Base-by-base conservation (phyloP, 345 rosid species). In the Aurinia saxatilis region DNA sequence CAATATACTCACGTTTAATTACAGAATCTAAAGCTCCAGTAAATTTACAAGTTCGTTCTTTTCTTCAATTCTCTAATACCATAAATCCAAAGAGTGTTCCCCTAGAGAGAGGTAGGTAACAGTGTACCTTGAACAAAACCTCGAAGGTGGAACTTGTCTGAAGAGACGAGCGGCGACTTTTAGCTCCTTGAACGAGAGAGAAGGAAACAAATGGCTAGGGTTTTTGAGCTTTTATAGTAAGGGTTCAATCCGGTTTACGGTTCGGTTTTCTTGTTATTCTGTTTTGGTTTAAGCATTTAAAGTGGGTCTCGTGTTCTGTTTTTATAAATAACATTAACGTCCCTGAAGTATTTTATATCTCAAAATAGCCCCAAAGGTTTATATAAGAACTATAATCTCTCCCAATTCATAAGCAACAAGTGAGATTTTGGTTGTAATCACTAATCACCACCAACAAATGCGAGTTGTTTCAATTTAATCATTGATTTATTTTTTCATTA, bases 101-200 rank as follows among this genome's bases (percentile, higher is more conserved):
- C n/a, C n/a, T n/a, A n/a, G n/a, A n/a, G n/a, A n/a, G n/a, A n/a
- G n/a, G n/a, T n/a, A n/a, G n/a, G n/a, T n/a, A n/a, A n/a, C n/a
- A n/a, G n/a, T 3, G 29, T 45, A 72, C 75, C 75, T 64, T 57
- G 50, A 65, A 44, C 15, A 45, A 58, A 45, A 5, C 23, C 50
- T 69, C n/a, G 57, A 62, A 60, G 57, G 42, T 48, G 65, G 44
- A 56, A 56, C n/a, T 70, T 70, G 39, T 47, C 44, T 55, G 57
- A 44, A 42, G 60, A 33, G 60, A 50, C 38, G 55, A 55, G 51
- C 71, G 75, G 75, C 75, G 67, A 37, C 12, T 36, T 36, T 30
- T 35, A 36, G 61, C 55, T 63, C 57, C n/a, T 54, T 13, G 17
- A 17, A 45, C 27, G 57, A 29, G 21, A 44, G 45, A 33, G 66